Percentiles rank a stretch among this genome's conserved stretches.
These are phyloP conservation scores for Penicillium samsonianum DNA, from an alignment of 495 filamentous ascomycete genomes.

Conservation along the genomic window DNA sequence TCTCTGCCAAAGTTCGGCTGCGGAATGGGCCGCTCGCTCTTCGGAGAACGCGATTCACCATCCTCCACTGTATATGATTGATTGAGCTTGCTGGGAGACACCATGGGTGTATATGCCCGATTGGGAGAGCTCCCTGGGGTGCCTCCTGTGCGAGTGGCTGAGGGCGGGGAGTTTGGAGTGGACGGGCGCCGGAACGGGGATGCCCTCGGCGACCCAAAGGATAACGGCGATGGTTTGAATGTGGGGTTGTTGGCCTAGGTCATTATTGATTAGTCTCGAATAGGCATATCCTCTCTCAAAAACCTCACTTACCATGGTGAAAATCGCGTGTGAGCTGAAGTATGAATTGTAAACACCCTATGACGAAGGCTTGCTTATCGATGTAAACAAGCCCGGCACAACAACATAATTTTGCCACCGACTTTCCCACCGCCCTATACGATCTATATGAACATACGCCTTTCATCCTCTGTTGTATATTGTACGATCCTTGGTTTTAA, in stretches of 20 bases:
- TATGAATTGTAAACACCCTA: constrained; percentile 12
- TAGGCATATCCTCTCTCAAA: neutral
- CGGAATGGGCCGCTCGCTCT: constrained; percentile 34
- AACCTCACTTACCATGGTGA: constrained; percentile 29
- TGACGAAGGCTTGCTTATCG: constrained; percentile 10
- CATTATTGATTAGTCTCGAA: neutral
- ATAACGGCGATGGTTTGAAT: constrained; percentile 73
- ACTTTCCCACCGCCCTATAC: neutral
- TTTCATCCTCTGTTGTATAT: neutral
- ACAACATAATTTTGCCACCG: constrained; percentile 6
- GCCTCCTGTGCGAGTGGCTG: constrained; percentile 30
- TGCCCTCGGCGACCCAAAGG: constrained; percentile 65
- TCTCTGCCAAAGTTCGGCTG: constrained; percentile 45
- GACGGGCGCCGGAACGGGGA: constrained; percentile 74
- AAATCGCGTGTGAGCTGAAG: neutral
- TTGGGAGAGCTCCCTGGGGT: constrained; percentile 50
- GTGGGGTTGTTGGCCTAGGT: constrained; percentile 45
- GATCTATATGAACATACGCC: neutral
- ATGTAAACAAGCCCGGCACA: constrained; percentile 11
- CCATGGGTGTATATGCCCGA: constrained; percentile 44
- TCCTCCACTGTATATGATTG: constrained; percentile 51
- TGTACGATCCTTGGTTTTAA: neutral
- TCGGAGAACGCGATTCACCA: constrained; percentile 29
- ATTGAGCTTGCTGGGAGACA: constrained; percentile 51
- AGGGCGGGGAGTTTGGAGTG: constrained; percentile 48